Evolutionary conservation across 352 stramenopile genomes (phyloP).

Genomic region (Pythium volutum): DNA sequence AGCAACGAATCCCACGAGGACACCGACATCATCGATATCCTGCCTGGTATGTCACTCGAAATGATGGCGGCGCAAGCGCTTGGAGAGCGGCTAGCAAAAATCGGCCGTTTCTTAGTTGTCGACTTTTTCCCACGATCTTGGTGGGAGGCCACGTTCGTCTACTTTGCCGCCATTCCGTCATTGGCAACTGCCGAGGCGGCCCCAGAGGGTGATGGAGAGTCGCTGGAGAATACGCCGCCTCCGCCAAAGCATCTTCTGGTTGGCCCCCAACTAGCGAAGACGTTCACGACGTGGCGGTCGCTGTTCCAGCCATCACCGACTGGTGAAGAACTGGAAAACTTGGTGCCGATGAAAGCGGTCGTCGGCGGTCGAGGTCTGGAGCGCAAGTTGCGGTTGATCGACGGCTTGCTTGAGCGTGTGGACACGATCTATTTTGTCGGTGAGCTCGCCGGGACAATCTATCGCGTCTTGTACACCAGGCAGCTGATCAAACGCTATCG

Average conservation of each 20-base stretch:
- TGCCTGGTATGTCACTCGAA: slow-evolving; percentile 23
- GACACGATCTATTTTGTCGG: slow-evolving; percentile 65
- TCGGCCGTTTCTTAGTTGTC: slow-evolving; percentile 9
- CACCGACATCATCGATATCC: slow-evolving; percentile 8
- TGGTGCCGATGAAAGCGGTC: slow-evolving; percentile 31
- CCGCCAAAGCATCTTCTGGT: slow-evolving; percentile 17
- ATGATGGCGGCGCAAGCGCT: slow-evolving; percentile 22
- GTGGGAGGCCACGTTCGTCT: slow-evolving; percentile 27
- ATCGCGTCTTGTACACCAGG: slow-evolving; percentile 42
- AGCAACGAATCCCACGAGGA: neutral
- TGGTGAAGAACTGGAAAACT: neutral
- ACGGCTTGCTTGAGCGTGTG: slow-evolving; percentile 55
- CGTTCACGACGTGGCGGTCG: slow-evolving; percentile 27
- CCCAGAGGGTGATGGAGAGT: neutral
- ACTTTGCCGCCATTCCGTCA: slow-evolving; percentile 16
- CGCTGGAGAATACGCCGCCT: neutral
- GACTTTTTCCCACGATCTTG: slow-evolving; percentile 24
- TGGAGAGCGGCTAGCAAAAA: slow-evolving; percentile 10
- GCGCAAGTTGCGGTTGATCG: slow-evolving; percentile 60
- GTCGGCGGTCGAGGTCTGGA: slow-evolving; percentile 53
- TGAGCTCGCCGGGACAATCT: slow-evolving; percentile 55
- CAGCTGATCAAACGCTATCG: slow-evolving; percentile 19
- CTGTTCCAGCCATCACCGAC: slow-evolving; percentile 25
- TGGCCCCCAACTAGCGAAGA: slow-evolving; percentile 17
- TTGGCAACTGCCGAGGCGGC: neutral